Conservation (phyloP, 2,329 filamentous ascomycete species). For the Colletotrichum eleusines region DNA sequence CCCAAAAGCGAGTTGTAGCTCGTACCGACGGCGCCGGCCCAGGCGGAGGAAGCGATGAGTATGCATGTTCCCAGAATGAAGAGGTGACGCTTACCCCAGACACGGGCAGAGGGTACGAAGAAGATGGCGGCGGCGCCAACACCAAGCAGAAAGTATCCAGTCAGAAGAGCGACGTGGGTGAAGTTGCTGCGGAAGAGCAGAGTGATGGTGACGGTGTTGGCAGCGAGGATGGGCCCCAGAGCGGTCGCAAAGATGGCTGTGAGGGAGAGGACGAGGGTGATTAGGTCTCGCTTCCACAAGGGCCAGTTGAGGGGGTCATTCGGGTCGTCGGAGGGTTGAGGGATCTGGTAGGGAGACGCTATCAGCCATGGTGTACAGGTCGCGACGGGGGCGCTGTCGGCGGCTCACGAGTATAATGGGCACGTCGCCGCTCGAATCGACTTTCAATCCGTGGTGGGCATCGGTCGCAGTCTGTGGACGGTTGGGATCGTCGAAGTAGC, state of each 20-base stretch:
- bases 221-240: constrained; percentile 87
- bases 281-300: constrained; percentile 84
- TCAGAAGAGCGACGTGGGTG: constrained; percentile 83
- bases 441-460: constrained; percentile 71
- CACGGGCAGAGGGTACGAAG: constrained; percentile 86
- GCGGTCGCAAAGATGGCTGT: constrained; percentile 86
- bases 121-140: constrained; percentile 85
- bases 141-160: constrained; percentile 88
- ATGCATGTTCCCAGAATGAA: constrained; percentile 84
- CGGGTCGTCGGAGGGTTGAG: constrained; percentile 90
- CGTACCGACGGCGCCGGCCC: constrained; percentile 77
- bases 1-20: constrained; percentile 81
- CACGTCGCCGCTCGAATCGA: constrained; percentile 73
- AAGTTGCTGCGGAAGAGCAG: constrained; percentile 75
- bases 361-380: constrained; percentile 17
- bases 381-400: neutral
- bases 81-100: constrained; percentile 93
- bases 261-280: constrained; percentile 82
- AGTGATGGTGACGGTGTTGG: constrained; percentile 84
- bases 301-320: constrained; percentile 92
- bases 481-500: constrained; percentile 72
- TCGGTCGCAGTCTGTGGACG: constrained; percentile 58
- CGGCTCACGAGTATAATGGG: constrained; percentile 79
- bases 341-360: constrained; percentile 56
- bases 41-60: constrained; percentile 79